These are phyloP conservation scores for Wallacemonas sp. DNA, from an alignment of 208 protist genomes.

Conservation along the genomic window DNA sequence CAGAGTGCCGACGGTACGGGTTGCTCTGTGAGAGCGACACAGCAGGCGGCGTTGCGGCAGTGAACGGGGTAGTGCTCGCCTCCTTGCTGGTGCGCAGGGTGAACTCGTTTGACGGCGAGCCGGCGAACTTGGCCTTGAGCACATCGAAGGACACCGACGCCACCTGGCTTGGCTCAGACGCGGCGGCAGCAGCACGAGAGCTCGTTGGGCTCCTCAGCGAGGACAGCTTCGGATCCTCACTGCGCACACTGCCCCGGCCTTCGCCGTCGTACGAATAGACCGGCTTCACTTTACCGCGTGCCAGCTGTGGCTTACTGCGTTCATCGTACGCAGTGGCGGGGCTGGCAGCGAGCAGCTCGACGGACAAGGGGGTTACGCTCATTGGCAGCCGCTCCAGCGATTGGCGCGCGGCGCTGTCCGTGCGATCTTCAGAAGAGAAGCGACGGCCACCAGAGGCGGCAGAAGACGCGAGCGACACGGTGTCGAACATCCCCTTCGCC, in stretches of 20 bases:
- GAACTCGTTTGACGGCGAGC: constrained; percentile 5
- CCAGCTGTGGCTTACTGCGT: background rate
- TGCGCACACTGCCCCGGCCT: background rate
- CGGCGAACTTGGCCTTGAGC: constrained; percentile 6
- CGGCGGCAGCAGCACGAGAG: too few species aligned
- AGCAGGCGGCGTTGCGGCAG: background rate
- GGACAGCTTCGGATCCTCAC: too few species aligned
- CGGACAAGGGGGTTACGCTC: background rate
- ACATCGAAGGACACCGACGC: constrained; percentile 6
- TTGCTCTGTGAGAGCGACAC: background rate
- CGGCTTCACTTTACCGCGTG: too few species aligned
- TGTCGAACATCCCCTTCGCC: constrained; percentile 8
- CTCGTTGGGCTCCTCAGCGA: too few species aligned
- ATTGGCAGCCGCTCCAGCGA: background rate
- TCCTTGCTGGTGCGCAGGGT: constrained; percentile 4
- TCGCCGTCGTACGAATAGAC: background rate
- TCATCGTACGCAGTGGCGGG: background rate
- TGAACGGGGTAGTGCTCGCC: background rate
- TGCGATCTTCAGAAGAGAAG: background rate
- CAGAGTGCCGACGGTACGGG: background rate
- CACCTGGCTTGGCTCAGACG: background rate
- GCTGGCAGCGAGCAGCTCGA: background rate
- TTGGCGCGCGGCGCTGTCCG: background rate
- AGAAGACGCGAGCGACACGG: background rate
- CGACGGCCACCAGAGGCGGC: background rate